phyloP scores from a whole-genome alignment of 176 grass and related monocot genomes.

The Oryza glaberrima region DNA sequence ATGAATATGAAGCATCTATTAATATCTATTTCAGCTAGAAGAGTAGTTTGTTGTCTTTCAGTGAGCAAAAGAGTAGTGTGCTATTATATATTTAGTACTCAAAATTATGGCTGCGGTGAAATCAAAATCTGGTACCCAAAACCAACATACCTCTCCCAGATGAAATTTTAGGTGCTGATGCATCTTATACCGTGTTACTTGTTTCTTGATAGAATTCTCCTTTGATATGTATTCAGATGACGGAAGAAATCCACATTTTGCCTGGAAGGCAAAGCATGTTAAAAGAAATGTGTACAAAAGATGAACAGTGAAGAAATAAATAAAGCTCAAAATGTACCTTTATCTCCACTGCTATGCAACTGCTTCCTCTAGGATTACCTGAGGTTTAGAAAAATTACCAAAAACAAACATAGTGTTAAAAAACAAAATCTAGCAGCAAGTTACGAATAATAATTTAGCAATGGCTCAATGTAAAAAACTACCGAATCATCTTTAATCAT shows the following conservation, averaged over 20 bases:
- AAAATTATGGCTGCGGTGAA: conserved; percentile 8
- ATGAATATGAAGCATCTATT: conserved; percentile 10
- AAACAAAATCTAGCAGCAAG: conserved; percentile 27
- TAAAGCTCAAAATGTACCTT: conserved; percentile 64
- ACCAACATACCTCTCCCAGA: conserved; percentile 61
- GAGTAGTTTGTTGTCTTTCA: neutral
- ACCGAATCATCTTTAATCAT: neutral
- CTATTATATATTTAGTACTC: neutral
- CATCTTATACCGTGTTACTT: conserved; percentile 88
- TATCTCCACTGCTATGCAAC: conserved; percentile 91
- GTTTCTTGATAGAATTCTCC: conserved; percentile 81
- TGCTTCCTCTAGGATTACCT: conserved; percentile 60
- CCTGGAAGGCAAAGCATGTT: conserved; percentile 43
- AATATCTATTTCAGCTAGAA: conserved; percentile 12
- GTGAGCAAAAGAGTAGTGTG: neutral
- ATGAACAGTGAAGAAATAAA: conserved; percentile 34
- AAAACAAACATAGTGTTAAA: conserved; percentile 18
- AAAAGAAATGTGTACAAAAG: conserved; percentile 16
- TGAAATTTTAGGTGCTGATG: conserved; percentile 87
- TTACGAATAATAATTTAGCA: conserved; percentile 6
- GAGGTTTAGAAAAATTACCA: conserved; percentile 30
- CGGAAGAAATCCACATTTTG: conserved; percentile 92
- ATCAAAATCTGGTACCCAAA: neutral
- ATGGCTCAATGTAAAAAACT: conserved; percentile 13
- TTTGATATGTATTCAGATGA: conserved; percentile 88